Evolutionary conservation across 768 basidiomycete species (phyloP).

Genomic region (Lyophyllum shimeji): DNA sequence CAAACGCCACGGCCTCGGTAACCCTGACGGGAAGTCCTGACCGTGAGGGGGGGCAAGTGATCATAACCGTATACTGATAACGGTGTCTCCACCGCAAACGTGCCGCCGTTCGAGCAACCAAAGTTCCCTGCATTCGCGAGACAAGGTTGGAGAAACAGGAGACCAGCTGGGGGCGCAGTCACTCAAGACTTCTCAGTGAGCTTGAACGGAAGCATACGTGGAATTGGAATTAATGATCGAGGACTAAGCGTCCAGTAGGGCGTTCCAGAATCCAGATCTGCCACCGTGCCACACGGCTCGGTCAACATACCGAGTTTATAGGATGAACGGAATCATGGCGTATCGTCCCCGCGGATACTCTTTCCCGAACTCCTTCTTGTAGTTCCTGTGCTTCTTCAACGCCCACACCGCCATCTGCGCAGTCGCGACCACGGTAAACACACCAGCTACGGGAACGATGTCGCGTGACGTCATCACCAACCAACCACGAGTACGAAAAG

Average conservation of each 20-base stretch:
- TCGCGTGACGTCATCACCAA: neutral
- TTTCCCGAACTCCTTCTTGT: conserved; percentile 92
- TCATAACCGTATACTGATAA: neutral
- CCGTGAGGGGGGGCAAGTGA: neutral
- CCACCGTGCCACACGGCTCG: neutral
- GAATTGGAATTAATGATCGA: neutral
- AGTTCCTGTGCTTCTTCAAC: conserved; percentile 81
- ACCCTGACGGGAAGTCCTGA: neutral
- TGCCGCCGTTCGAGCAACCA: too few relatives aligned
- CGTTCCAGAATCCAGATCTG: too few relatives aligned
- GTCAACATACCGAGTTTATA: conserved; percentile 25
- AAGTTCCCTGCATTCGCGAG: too few relatives aligned
- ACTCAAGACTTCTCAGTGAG: neutral
- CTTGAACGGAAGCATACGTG: neutral
- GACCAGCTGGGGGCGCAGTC: neutral
- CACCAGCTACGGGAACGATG: conserved; percentile 40
- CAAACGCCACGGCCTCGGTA: too few relatives aligned
- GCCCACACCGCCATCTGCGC: conserved; percentile 87
- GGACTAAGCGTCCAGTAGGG: too few relatives aligned
- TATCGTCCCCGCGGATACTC: conserved; percentile 76
- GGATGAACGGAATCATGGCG: conserved; percentile 77
- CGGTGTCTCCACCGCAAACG: too few relatives aligned
- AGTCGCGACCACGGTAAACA: conserved; percentile 64
- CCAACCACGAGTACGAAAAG: neutral
- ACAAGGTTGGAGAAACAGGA: neutral